Evolutionary conservation across 257 asterid species (phyloP).

Genomic region (Nicotiana tabacum): DNA sequence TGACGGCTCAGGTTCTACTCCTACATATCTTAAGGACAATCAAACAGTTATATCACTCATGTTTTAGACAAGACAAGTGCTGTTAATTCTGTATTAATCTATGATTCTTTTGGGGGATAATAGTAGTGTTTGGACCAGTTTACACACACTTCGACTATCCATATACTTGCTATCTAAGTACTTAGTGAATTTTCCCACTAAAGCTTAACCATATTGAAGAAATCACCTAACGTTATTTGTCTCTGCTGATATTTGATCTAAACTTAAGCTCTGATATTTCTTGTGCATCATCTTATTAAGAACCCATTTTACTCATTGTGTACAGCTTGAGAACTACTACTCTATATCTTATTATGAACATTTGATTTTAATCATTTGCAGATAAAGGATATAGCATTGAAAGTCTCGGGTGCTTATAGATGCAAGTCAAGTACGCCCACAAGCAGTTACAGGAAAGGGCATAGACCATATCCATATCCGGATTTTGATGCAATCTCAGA

Average conservation of each 20-base stretch:
- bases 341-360: neutral
- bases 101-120: neutral
- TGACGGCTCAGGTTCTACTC: slow-evolving; percentile 72
- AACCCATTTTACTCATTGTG: neutral
- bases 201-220: too few species aligned
- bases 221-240: too few species aligned
- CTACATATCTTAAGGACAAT: too few species aligned
- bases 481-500: slow-evolving; percentile 62
- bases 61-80: too few species aligned
- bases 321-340: neutral
- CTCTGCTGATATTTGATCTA: too few species aligned
- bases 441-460: slow-evolving; percentile 47
- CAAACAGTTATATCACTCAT: too few species aligned
- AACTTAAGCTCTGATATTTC: neutral
- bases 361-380: slow-evolving; percentile 16
- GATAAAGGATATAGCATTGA: slow-evolving; percentile 87
- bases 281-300: neutral
- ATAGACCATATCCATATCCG: slow-evolving; percentile 38
- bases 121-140: too few species aligned
- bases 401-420: slow-evolving; percentile 64
- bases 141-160: too few species aligned
- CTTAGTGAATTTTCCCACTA: too few species aligned
- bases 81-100: too few species aligned
- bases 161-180: too few species aligned
- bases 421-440: slow-evolving; percentile 46